Percentiles rank a stretch among this genome's conserved stretches.
Evolutionary conservation across 1,284 basidiomycete species (phyloP).

Genomic region (Trametes pubescens): DNA sequence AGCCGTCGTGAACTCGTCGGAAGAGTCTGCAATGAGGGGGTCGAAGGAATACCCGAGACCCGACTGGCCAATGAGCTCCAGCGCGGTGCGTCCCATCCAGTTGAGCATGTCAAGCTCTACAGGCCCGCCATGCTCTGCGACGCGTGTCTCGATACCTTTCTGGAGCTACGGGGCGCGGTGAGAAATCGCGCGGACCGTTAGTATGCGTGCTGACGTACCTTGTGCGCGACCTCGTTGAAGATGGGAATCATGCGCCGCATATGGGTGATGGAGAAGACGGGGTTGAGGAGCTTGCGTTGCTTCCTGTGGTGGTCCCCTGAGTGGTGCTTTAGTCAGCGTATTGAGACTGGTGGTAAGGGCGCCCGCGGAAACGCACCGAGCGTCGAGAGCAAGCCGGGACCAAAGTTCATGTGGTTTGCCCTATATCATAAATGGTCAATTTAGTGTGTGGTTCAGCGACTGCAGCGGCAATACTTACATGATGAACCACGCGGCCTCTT

Average conservation of each 20-base stretch:
- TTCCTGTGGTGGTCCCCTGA: conserved; percentile 21
- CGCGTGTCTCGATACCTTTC: conserved; percentile 24
- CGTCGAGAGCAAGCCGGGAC: conserved; percentile 23
- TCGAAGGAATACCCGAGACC: conserved; percentile 48
- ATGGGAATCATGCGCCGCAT: conserved; percentile 27
- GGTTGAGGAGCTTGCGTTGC: conserved; percentile 32
- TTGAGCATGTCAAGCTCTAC: conserved; percentile 4
- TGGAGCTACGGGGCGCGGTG: conserved; percentile 28
- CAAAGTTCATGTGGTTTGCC: conserved; percentile 23
- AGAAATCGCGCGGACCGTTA: background rate
- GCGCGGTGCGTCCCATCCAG: conserved; percentile 45
- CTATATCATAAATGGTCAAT: background rate
- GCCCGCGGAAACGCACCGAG: conserved; percentile 21
- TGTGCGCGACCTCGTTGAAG: conserved; percentile 23
- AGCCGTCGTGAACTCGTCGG: conserved; percentile 38
- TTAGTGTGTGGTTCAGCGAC: background rate
- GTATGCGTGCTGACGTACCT: conserved; percentile 11
- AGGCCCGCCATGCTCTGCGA: background rate
- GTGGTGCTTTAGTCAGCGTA: background rate
- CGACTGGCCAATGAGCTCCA: conserved; percentile 48
- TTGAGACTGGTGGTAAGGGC: too few relatives aligned
- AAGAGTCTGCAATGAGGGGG: conserved; percentile 36
- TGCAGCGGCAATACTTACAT: conserved; percentile 12
- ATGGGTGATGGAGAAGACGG: conserved; percentile 29
- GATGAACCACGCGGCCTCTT: conserved; percentile 27